Conservation (phyloP, 257 asterid genomes). For the Eucommia ulmoides region DNA sequence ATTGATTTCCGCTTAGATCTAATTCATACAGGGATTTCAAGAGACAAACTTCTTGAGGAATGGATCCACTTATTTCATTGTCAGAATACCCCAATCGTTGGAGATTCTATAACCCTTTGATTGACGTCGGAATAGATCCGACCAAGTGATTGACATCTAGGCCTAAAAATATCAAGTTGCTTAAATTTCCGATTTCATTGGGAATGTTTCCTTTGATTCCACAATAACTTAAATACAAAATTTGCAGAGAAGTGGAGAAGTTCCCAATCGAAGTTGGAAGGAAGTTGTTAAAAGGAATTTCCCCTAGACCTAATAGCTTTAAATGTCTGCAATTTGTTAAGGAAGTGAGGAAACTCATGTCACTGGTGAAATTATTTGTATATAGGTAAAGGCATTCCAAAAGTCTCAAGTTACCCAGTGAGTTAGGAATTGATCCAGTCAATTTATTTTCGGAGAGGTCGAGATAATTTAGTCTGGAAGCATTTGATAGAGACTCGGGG, state of each 20-base stretch:
- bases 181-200: conserved; percentile 10
- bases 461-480: conserved; percentile 4
- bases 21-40: conserved; percentile 5
- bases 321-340: conserved; percentile 21
- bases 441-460: conserved; percentile 4
- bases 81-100: background rate
- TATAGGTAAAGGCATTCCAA: conserved; percentile 6
- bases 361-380: conserved; percentile 11
- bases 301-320: background rate
- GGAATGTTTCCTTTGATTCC: conserved; percentile 12
- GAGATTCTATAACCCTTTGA: conserved; percentile 2
- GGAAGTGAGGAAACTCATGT: conserved; percentile 17
- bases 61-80: conserved; percentile 10
- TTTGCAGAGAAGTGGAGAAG: conserved; percentile 6
- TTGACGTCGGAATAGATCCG: conserved; percentile 7
- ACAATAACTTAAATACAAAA: background rate
- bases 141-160: conserved; percentile 5
- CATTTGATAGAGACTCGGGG: conserved; percentile 16
- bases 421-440: conserved; percentile 12
- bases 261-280: conserved; percentile 19
- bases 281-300: conserved; percentile 9
- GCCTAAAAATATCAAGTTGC: background rate
- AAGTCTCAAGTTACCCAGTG: conserved; percentile 5
- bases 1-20: too few relatives aligned
- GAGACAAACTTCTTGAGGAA: background rate